Conservation (phyloP, 768 basidiomycete species). For the Royoungia palumana region DNA sequence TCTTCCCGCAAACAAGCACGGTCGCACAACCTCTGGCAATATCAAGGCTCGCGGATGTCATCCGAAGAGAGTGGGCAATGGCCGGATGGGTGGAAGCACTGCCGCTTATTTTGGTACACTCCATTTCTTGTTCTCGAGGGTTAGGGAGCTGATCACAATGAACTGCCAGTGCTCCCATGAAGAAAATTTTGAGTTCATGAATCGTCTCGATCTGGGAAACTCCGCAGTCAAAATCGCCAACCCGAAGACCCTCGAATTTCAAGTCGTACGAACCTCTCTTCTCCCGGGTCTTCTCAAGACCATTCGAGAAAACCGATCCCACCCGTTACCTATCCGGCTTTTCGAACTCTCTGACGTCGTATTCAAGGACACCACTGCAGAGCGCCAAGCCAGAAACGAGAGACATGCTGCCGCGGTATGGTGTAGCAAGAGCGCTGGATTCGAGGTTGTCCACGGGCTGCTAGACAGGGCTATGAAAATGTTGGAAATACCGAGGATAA, state of each 20-base stretch:
- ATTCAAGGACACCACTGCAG: conserved; percentile 73
- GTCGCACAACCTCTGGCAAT: conserved; percentile 90
- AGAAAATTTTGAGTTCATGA: conserved; percentile 95
- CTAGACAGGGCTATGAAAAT: conserved; percentile 95
- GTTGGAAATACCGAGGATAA: conserved; percentile 84
- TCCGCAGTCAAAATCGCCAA: conserved; percentile 91
- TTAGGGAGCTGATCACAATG: conserved; percentile 2
- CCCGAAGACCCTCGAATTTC: conserved; percentile 96
- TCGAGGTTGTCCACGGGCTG: conserved; percentile 94
- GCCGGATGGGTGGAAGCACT: conserved; percentile 96
- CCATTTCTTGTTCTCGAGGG: background rate
- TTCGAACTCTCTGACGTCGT: conserved; percentile 95
- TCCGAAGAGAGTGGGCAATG: conserved; percentile 88
- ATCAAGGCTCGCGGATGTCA: conserved; percentile 84
- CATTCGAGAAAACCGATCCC: conserved; percentile 92
- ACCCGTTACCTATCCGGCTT: conserved; percentile 85
- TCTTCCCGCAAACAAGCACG: conserved; percentile 91
- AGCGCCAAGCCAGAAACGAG: conserved; percentile 85
- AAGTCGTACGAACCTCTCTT: conserved; percentile 94
- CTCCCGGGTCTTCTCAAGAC: conserved; percentile 96
- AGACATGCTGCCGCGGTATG: conserved; percentile 87
- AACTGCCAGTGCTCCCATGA: conserved; percentile 86
- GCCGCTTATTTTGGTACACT: conserved; percentile 80
- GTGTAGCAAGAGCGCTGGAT: conserved; percentile 96
- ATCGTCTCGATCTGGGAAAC: conserved; percentile 76